phyloP scores from a whole-genome alignment of 2,329 filamentous ascomycete genomes.

The Claviceps fusiformis region DNA sequence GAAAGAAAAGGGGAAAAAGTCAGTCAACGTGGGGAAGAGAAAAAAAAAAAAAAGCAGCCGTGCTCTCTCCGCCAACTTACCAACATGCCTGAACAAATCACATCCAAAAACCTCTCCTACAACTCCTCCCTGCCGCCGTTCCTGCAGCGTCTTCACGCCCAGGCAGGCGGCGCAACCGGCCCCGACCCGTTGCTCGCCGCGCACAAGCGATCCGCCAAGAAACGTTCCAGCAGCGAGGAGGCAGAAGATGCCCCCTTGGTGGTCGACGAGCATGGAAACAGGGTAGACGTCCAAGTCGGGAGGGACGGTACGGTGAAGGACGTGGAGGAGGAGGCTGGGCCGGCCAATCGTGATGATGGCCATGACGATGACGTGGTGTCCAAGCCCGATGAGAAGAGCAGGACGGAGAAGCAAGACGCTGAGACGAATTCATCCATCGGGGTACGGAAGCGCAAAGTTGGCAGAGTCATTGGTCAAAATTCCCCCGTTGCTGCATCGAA shows the following conservation, averaged over 20 bases:
- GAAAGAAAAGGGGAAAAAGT: not conserved
- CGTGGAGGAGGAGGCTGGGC: constrained; percentile 9
- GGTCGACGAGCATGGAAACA: constrained; percentile 58
- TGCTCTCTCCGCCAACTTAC: not conserved
- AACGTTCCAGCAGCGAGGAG: constrained; percentile 49
- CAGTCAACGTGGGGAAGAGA: too few relatives aligned
- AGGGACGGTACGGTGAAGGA: constrained; percentile 27
- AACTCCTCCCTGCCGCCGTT: constrained; percentile 45
- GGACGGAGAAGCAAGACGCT: constrained; percentile 8
- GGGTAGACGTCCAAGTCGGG: constrained; percentile 36
- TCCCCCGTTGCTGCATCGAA: constrained; percentile 14
- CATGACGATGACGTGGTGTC: constrained; percentile 11
- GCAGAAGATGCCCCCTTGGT: constrained; percentile 66
- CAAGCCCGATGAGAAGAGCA: constrained; percentile 19
- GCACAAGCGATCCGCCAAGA: constrained; percentile 35
- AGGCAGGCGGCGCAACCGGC: constrained; percentile 33
- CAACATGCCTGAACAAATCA: constrained; percentile 46
- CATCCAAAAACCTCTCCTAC: constrained; percentile 58
- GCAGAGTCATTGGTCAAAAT: constrained; percentile 21
- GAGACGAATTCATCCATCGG: constrained; percentile 19
- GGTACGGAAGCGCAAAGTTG: constrained; percentile 40
- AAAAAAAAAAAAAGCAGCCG: too few relatives aligned
- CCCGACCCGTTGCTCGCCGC: constrained; percentile 39
- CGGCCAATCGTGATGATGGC: constrained; percentile 9
- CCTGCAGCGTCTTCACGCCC: constrained; percentile 41